Base-by-base conservation (phyloP, 768 basidiomycete species). In the Boletus eberwhitei region DNA sequence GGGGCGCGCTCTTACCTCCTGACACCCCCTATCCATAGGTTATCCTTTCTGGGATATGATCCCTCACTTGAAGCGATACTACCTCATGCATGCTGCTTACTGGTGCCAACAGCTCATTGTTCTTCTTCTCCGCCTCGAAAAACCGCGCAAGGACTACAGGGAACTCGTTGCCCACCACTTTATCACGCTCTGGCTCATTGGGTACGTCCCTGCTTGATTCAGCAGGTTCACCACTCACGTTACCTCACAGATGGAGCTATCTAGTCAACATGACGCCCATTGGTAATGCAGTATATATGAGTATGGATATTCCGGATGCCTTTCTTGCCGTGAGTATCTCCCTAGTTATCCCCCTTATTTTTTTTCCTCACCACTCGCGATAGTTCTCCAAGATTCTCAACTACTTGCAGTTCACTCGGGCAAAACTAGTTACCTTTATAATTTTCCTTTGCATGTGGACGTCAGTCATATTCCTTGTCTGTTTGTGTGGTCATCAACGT, bases 91-190 rank as follows among this genome's bases (percentile, higher is more conserved):
- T 67, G 81, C 83, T 55, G 79, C 94, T 2, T 98, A 97, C 71
- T 98, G 97, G 97, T 81, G 85, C 44, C 95, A 98, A 66, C 94
- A 99, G 69, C 79, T 95, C 56, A 72, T 98, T 19, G 86, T 99
- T 17, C 79, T 98, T 8, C 74, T 88, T 3, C 80, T 95, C 13
- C 76, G 85, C 43, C 80, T 99, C 14, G 97, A 99, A 73, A 98
- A 97, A 69, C 96, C 97, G 0, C 82, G 97, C 47, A 93, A 90
- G 69, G 97, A 99, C 69, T 93, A 87, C 68, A 62, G 69, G 19
- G 96, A 98, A 70, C 83, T 98, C 16, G 81, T 97, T 19, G 80
- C 80, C 0, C 97, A 99, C 68, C 97, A 99, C 68, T 63, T 94
- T 40, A 92, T 98, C 48, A 98, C 97, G 0, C 77, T 98, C 13